Conservation (phyloP, 2,329 filamentous ascomycete species). For the Cladosporium sp. region DNA sequence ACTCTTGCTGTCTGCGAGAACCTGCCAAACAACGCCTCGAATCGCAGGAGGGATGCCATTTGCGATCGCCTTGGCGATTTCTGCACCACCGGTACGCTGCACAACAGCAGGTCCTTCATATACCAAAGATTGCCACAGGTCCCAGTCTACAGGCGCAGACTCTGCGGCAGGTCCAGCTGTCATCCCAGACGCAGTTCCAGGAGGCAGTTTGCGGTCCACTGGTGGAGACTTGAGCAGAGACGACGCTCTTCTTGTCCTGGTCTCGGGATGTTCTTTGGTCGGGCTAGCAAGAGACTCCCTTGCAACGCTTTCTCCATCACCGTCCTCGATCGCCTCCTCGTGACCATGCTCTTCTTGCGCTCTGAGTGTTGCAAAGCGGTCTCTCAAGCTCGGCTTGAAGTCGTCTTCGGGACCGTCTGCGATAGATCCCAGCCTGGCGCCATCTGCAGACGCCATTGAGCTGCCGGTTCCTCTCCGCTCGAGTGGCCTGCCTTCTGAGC, state of each 20-base stretch:
- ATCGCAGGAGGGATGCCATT: constrained; percentile 93
- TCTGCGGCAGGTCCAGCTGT: constrained; percentile 72
- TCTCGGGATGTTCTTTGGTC: constrained; percentile 17
- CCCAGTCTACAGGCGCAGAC: constrained; percentile 83
- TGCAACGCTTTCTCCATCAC: constrained; percentile 29
- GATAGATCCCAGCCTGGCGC: constrained; percentile 17
- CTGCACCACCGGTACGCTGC: constrained; percentile 79
- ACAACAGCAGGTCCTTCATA: constrained; percentile 90
- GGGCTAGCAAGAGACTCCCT: constrained; percentile 14
- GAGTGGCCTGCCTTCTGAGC: constrained; percentile 16
- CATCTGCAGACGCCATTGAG: constrained; percentile 16
- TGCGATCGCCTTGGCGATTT: constrained; percentile 85
- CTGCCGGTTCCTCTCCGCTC: constrained; percentile 24
- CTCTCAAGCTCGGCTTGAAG: constrained; percentile 39
- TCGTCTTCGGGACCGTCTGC: constrained; percentile 25
- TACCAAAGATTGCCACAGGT: constrained; percentile 93
- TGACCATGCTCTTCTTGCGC: constrained; percentile 41
- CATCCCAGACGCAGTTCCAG: constrained; percentile 80
- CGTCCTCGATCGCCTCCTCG: constrained; percentile 45
- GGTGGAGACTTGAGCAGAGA: constrained; percentile 50
- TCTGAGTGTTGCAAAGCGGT: constrained; percentile 44
- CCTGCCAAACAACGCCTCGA: constrained; percentile 98
- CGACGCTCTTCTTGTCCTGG: constrained; percentile 27
- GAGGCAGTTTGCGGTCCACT: constrained; percentile 68
- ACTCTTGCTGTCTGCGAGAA: constrained; percentile 91